Evolutionary conservation across 2,329 filamentous ascomycete species (phyloP).

Genomic region (Xylaria sp.): DNA sequence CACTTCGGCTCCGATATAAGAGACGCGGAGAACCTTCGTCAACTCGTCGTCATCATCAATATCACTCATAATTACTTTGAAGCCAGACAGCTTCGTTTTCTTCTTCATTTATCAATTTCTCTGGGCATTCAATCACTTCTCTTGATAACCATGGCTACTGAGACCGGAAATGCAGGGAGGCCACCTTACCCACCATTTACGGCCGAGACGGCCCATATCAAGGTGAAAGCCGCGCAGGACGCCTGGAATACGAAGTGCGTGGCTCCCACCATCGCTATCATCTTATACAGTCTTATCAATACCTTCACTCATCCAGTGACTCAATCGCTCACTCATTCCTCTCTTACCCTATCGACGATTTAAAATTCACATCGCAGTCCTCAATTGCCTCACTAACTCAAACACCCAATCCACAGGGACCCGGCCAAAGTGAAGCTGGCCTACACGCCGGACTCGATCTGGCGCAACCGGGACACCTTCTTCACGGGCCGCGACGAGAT

Average conservation of each 20-base stretch:
- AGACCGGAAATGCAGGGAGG: slow-evolving; percentile 39
- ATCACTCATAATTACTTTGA: background rate
- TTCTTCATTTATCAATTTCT: background rate
- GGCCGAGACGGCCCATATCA: slow-evolving; percentile 73
- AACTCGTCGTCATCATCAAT: background rate
- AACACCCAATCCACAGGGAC: slow-evolving; percentile 59
- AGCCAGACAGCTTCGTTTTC: background rate
- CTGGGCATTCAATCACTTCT: background rate
- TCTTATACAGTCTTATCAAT: background rate
- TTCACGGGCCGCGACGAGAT: slow-evolving; percentile 75
- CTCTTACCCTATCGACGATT: background rate
- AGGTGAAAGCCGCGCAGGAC: slow-evolving; percentile 87
- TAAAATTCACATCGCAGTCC: background rate
- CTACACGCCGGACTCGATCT: slow-evolving; percentile 81
- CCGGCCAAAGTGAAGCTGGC: slow-evolving; percentile 73
- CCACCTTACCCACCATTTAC: slow-evolving; percentile 78
- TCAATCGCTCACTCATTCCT: background rate
- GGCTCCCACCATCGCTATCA: background rate
- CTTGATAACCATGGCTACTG: slow-evolving; percentile 39
- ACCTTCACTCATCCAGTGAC: background rate
- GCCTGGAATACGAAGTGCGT: slow-evolving; percentile 81
- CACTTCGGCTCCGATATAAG: slow-evolving; percentile 7
- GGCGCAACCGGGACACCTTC: slow-evolving; percentile 81
- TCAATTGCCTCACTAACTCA: background rate
- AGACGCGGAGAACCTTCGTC: background rate